Base-by-base conservation (phyloP, 106 monocot species). In the Phalaenopsis aphrodite region DNA sequence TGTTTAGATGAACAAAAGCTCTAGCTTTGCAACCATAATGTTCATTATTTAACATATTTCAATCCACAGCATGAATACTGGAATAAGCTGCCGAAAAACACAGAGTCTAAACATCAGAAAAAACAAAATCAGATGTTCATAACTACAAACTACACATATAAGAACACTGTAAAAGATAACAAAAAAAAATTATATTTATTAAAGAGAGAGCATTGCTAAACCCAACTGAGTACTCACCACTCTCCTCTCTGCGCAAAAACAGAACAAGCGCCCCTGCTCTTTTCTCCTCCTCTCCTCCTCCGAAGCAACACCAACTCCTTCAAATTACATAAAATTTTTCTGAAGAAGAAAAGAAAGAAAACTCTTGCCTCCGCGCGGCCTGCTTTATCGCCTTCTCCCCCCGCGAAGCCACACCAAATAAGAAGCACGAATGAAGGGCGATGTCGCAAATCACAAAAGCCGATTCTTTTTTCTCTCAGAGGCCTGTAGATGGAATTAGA, bases 401-500 rank as follows among this genome's bases (percentile, higher is more conserved):
- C 41, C 42, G 41, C 15, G 19, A 42, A 2, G 5, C 41, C 73
- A 73, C 42, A 6, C 16, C 19, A 41, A n/a, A 74, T 17, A 5
- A 1, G 52, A 74, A 74, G 21, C 10, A 24, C 11, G 49, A 47
- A 76, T 18, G 24, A 76, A 49, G 9, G 24, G 9, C 36, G 76
- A 15, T 42, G 74, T 16, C n/a, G 74, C 74, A 39, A 74, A 74
- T 24, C 76, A 47, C 21, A 3, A 30, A 76, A 48, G 76, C 21
- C 76, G 46, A 47, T 76, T 49, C 30, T 43, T 10, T 46, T 76
- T 42, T 52, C 49, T 47, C 8, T 75, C 23, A 49, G 49, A 48
- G 76, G 21, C 76, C 76, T 42, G 48, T 2, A 42, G 30, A 76
- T 23, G 49, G 49, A 76, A 74, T 74, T 74, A 18, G 48, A 49